A percentile compares a stretch with the other conserved stretches of the same genome.
These are phyloP conservation scores for Biscogniauxia marginata DNA, from an alignment of 2,329 filamentous ascomycete species.

Conservation along the genomic window DNA sequence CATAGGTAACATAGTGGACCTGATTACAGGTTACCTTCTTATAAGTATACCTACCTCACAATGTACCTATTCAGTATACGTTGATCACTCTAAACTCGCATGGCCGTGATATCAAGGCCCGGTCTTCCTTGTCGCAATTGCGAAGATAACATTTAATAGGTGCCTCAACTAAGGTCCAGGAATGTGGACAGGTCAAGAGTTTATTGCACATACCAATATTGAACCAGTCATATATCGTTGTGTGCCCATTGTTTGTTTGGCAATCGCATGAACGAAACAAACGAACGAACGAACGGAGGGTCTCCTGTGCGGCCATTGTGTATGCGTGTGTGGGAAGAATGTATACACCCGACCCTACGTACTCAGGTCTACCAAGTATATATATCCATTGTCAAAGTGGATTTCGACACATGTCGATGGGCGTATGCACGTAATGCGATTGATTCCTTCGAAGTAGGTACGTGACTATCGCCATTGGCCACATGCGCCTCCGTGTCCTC, in stretches of 20 bases:
- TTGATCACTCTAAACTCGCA: neutral
- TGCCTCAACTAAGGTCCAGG: neutral
- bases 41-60: neutral
- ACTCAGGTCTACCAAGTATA: constrained; percentile 3
- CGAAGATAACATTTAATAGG: neutral
- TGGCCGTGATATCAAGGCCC: neutral
- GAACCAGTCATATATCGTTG: neutral
- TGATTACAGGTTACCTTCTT: too few relatives aligned
- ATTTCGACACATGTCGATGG: constrained; percentile 13
- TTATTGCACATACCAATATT: neutral
- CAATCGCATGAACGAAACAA: neutral
- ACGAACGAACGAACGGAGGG: neutral
- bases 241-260: constrained; percentile 13
- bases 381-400: neutral
- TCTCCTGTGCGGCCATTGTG: constrained; percentile 5
- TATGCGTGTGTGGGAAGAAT: constrained; percentile 5
- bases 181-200: neutral
- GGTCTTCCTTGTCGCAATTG: neutral
- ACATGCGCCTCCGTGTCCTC: neutral
- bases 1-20: too few relatives aligned
- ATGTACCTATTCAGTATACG: neutral
- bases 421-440: constrained; percentile 30
- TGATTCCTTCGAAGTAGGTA: constrained; percentile 13
- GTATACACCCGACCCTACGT: too few relatives aligned
- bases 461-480: constrained; percentile 13